phyloP scores from a whole-genome alignment of 257 asterid genomes.

The Lycium ferocissimum region DNA sequence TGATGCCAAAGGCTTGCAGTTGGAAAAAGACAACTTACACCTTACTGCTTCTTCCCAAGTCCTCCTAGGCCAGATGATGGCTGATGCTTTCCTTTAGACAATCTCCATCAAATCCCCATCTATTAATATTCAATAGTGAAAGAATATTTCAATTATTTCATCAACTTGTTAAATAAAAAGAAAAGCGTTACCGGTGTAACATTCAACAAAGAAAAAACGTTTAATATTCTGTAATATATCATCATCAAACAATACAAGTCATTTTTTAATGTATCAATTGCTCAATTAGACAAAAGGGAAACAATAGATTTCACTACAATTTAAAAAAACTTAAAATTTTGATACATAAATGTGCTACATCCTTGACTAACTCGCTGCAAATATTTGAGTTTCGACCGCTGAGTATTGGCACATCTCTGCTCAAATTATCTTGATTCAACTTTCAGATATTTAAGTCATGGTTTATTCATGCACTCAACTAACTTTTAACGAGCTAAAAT shows the following conservation, averaged over 20 bases:
- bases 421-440: background rate
- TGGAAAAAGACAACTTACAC: conserved; percentile 46
- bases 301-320: background rate
- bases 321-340: background rate
- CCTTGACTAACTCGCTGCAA: background rate
- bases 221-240: background rate
- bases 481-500: background rate
- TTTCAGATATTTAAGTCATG: background rate
- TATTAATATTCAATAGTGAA: background rate
- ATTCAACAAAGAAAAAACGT: background rate
- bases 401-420: background rate
- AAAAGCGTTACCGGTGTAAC: background rate
- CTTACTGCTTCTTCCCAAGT: conserved; percentile 44
- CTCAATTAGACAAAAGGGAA: no score
- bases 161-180: background rate
- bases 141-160: background rate
- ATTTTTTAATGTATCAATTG: background rate
- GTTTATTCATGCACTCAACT: background rate
- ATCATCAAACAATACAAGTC: background rate
- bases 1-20: conserved; percentile 46
- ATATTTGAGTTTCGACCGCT: background rate
- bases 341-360: background rate
- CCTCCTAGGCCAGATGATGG: conserved; percentile 46
- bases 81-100: conserved; percentile 35
- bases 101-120: conserved; percentile 4